phyloP scores from a whole-genome alignment of 164 flowering plant genomes.

The Cinnamomum micranthum region DNA sequence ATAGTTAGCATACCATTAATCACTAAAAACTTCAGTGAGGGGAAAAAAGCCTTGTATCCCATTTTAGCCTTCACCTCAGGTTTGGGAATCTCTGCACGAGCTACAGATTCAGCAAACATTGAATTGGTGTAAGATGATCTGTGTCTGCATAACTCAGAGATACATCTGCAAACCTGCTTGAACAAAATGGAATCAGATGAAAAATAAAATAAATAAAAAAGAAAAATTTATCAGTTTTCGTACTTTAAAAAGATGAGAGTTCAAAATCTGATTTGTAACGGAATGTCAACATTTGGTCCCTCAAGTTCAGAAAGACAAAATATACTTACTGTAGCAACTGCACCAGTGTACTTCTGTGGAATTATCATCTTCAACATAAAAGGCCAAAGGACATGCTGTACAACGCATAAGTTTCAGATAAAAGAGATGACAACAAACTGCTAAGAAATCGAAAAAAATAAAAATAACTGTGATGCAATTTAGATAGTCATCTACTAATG shows the following conservation, averaged over 20 bases:
- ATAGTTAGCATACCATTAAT: background rate
- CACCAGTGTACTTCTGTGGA: conserved; percentile 74
- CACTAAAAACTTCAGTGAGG: background rate
- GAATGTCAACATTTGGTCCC: background rate
- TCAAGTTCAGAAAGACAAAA: background rate
- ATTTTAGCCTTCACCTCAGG: conserved; percentile 58
- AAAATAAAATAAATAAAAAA: background rate
- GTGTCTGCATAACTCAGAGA: conserved; percentile 76
- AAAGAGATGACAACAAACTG: background rate
- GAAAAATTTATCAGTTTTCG: too few relatives aligned
- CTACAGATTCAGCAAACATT: conserved; percentile 59
- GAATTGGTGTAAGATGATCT: conserved; percentile 45
- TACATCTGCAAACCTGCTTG: conserved; percentile 89
- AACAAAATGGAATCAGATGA: background rate
- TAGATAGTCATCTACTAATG: background rate
- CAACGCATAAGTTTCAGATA: background rate
- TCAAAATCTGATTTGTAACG: background rate
- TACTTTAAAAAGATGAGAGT: too few relatives aligned
- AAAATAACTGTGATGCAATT: background rate
- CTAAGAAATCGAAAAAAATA: background rate
- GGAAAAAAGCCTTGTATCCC: background rate
- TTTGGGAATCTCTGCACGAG: conserved; percentile 72
- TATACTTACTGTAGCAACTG: conserved; percentile 71
- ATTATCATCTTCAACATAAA: conserved; percentile 89
- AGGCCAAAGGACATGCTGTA: conserved; percentile 92